These are phyloP conservation scores for Lactarius hatsudake DNA, from an alignment of 768 basidiomycete genomes.

Conservation along the genomic window DNA sequence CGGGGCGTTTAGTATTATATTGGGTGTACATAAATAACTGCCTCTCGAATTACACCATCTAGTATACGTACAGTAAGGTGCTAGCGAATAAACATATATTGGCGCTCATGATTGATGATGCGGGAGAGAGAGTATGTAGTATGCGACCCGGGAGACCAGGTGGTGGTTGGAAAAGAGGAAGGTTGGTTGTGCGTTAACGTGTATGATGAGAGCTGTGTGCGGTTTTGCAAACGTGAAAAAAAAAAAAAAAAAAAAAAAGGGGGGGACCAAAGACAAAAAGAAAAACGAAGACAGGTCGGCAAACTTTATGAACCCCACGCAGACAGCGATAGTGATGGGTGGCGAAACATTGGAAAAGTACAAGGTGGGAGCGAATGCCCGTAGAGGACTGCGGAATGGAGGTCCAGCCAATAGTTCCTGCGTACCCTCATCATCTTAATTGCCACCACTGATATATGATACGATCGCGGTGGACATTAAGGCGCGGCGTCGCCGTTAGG, in stretches of 20 bases:
- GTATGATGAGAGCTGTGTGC: not conserved
- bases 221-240: conserved; percentile 5
- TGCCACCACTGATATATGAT: conserved; percentile 1
- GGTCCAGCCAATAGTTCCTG: not conserved
- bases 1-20: conserved; percentile 17
- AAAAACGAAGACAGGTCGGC: conserved; percentile 4
- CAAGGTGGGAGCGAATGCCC: not conserved
- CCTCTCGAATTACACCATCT: conserved; percentile 23
- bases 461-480: conserved; percentile 6
- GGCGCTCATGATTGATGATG: conserved; percentile 13
- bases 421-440: not conserved
- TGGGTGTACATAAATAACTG: conserved; percentile 20
- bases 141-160: conserved; percentile 5
- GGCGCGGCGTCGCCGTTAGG: conserved; percentile 5
- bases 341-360: conserved; percentile 1
- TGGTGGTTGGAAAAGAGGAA: not conserved
- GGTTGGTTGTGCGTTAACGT: conserved; percentile 12
- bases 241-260: not conserved
- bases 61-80: conserved; percentile 19
- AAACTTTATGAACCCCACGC: conserved; percentile 7
- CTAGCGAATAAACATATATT: conserved; percentile 26
- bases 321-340: conserved; percentile 2
- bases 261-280: not conserved
- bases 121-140: not conserved
- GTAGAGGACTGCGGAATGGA: not conserved